phyloP scores from a whole-genome alignment of 306 rosid species.

The Trifolium dubium region DNA sequence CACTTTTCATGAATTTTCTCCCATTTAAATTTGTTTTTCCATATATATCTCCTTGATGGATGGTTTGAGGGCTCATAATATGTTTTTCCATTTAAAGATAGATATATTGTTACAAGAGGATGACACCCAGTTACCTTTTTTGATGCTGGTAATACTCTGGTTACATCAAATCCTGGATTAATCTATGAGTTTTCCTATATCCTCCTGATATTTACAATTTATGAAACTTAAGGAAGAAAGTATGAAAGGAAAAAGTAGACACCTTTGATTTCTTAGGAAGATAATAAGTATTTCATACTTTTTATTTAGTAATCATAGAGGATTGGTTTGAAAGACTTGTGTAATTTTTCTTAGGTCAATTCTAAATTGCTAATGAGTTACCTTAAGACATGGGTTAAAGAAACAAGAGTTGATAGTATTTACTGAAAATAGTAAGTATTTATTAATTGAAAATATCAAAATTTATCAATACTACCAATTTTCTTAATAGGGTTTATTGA shows the following conservation, averaged over 20 bases:
- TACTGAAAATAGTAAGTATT: not conserved
- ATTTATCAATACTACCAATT: not conserved
- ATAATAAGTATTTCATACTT: not conserved
- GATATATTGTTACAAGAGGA: not conserved
- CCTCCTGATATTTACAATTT: not conserved
- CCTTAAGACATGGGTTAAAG: not conserved
- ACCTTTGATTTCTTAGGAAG: not conserved
- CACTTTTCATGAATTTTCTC: slow-evolving; percentile 6
- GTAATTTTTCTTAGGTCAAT: not conserved
- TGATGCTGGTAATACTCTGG: not conserved
- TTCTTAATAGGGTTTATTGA: not conserved
- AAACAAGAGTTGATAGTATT: not conserved
- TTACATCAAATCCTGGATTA: slow-evolving; percentile 20
- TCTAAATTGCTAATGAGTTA: not conserved
- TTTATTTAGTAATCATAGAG: not conserved
- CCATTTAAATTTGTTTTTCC: slow-evolving; percentile 1
- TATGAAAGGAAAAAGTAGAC: not conserved
- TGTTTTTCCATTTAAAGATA: slow-evolving; percentile 12
- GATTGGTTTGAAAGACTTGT: not conserved
- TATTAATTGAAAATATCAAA: not conserved
- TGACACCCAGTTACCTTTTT: slow-evolving; percentile 1
- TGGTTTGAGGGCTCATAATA: slow-evolving; percentile 7
- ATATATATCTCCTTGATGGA: slow-evolving; percentile 1
- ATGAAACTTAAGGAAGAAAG: not conserved
- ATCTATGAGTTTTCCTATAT: slow-evolving; percentile 4